These are phyloP conservation scores for Phtheirospermum japonicum DNA, from an alignment of 257 asterid species.

Conservation along the genomic window DNA sequence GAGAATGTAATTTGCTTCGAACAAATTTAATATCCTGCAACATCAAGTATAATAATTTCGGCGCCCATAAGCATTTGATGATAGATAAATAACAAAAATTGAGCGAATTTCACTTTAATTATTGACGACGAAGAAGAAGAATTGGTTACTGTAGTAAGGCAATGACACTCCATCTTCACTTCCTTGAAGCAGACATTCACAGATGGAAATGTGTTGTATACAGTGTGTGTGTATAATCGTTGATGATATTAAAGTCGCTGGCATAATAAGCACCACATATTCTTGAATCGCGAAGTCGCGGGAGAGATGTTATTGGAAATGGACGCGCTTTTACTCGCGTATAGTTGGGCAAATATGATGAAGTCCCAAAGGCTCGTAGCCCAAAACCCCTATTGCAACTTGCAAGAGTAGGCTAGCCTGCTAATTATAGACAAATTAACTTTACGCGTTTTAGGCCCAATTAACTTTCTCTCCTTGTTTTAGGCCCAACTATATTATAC, in stretches of 20 bases:
- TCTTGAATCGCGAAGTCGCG: too few species aligned
- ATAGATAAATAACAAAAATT: neutral
- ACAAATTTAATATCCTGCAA: conserved; percentile 52
- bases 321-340: neutral
- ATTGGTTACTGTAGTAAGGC: conserved; percentile 32
- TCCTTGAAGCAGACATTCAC: neutral
- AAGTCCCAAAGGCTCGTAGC: neutral
- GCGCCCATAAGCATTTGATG: neutral
- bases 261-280: conserved; percentile 40
- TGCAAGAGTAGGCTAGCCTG: too few species aligned
- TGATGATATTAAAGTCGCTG: conserved; percentile 13
- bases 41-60: conserved; percentile 1
- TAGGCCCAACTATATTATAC: too few species aligned
- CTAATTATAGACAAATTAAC: too few species aligned
- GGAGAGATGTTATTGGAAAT: too few species aligned
- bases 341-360: too few species aligned
- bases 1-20: conserved; percentile 32
- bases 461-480: too few species aligned
- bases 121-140: conserved; percentile 38
- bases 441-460: too few species aligned
- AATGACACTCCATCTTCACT: conserved; percentile 45
- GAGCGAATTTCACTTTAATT: conserved; percentile 2
- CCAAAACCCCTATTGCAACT: neutral
- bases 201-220: too few species aligned
- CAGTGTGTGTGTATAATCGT: too few species aligned